These are phyloP conservation scores for Ascosphaera acerosa DNA, from an alignment of 2,329 filamentous ascomycete species.

Conservation along the genomic window DNA sequence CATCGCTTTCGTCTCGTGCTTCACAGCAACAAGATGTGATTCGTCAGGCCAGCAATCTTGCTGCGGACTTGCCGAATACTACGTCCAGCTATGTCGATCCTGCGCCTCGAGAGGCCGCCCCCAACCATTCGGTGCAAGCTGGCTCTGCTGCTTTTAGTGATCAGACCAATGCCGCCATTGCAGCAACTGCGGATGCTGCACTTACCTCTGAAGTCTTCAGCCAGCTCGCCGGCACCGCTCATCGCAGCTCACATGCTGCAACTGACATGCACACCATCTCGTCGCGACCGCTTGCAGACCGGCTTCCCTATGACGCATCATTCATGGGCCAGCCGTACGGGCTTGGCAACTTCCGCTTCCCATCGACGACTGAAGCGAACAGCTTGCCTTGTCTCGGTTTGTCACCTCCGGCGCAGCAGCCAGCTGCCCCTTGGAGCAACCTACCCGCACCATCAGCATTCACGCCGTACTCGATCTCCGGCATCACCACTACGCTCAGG, in stretches of 20 bases:
- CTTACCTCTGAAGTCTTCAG: constrained; percentile 10
- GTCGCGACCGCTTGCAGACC: too few relatives aligned
- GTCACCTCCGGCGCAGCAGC: constrained; percentile 25
- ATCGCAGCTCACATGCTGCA: background rate
- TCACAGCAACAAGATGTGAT: constrained; percentile 11
- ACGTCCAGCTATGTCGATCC: constrained; percentile 12
- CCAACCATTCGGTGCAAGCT: constrained; percentile 2
- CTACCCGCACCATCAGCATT: constrained; percentile 28
- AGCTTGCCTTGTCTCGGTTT: constrained; percentile 19
- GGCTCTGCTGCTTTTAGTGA: constrained; percentile 11
- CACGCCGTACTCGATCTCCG: constrained; percentile 30
- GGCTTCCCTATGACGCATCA: constrained; percentile 9
- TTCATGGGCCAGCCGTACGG: constrained; percentile 8
- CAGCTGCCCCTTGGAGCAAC: constrained; percentile 31
- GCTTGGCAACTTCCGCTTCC: constrained; percentile 23
- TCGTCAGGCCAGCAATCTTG: constrained; percentile 9
- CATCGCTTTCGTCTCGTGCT: constrained; percentile 8
- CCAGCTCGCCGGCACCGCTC: constrained; percentile 3
- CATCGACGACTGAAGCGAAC: constrained; percentile 13
- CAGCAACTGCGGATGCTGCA: constrained; percentile 11
- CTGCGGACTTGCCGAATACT: constrained; percentile 11
- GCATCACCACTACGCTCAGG: constrained; percentile 31
- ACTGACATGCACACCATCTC: too few relatives aligned
- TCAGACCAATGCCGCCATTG: constrained; percentile 11
- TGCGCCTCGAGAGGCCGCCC: constrained; percentile 6